A percentile compares a stretch with the other conserved stretches of the same genome.
Conservation (phyloP, 495 filamentous ascomycete species). For the Aspergillus indologenus region DNA sequence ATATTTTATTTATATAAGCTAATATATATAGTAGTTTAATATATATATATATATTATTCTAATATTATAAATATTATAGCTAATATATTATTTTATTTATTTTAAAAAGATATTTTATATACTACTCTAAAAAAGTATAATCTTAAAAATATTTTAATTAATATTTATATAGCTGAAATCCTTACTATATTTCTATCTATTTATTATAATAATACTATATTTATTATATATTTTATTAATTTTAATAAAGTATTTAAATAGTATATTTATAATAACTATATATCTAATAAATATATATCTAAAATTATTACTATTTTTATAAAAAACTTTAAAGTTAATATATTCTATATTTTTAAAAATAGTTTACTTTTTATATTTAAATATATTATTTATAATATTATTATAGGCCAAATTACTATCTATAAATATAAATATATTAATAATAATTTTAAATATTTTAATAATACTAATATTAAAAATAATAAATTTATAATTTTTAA, state of each 20-base stretch:
- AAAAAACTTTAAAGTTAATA: too few relatives aligned
- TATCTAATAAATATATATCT: too few relatives aligned
- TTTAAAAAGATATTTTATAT: neutral
- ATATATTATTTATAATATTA: conserved; percentile 2
- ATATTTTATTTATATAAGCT: neutral
- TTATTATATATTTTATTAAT: neutral
- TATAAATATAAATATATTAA: neutral
- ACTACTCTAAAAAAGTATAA: neutral
- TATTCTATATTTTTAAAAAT: too few relatives aligned
- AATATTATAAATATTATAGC: neutral
- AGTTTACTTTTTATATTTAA: too few relatives aligned
- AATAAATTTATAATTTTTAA: too few relatives aligned
- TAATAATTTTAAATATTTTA: neutral
- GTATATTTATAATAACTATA: too few relatives aligned
- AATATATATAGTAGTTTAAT: conserved; percentile 2
- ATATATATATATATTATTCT: neutral
- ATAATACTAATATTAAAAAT: too few relatives aligned
- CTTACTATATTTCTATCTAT: too few relatives aligned
- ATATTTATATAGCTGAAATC: too few relatives aligned
- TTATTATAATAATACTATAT: neutral
- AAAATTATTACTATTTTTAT: too few relatives aligned
- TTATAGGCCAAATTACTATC: too few relatives aligned
- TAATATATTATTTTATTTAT: neutral
- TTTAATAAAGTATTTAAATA: too few relatives aligned
- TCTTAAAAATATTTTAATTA: conserved; percentile 2